Conservation (phyloP, 345 rosid genomes). For the Camelina hispida region DNA sequence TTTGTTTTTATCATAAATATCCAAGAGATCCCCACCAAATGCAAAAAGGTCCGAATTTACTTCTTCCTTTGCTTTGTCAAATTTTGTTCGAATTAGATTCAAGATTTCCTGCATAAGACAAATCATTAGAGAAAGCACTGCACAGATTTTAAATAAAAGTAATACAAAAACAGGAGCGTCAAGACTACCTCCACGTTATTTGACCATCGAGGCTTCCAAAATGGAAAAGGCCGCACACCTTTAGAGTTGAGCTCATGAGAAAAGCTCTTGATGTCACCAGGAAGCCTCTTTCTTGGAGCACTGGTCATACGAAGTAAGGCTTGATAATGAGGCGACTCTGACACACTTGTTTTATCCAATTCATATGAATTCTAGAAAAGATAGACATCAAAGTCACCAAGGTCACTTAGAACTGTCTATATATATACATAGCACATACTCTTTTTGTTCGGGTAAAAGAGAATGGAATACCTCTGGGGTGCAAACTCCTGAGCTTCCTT, state of each 20-base stretch:
- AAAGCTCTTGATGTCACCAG: slow-evolving; percentile 88
- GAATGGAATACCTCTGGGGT: slow-evolving; percentile 67
- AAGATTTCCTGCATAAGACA: slow-evolving; percentile 63
- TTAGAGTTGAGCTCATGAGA: slow-evolving; percentile 93
- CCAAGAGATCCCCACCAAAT: slow-evolving; percentile 78
- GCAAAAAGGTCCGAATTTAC: slow-evolving; percentile 84
- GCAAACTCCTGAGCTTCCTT: slow-evolving; percentile 62
- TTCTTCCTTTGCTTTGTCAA: slow-evolving; percentile 96
- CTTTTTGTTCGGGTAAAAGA: not conserved
- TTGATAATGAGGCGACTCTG: slow-evolving; percentile 92
- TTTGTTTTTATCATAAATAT: slow-evolving; percentile 68
- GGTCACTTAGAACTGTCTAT: not conserved
- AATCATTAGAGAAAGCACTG: slow-evolving; percentile 33
- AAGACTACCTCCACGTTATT: slow-evolving; percentile 71
- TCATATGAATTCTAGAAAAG: slow-evolving; percentile 54
- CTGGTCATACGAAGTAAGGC: slow-evolving; percentile 83
- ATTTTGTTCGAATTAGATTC: slow-evolving; percentile 72
- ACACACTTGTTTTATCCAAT: slow-evolving; percentile 68
- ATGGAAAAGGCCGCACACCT: slow-evolving; percentile 88
- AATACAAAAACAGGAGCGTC: slow-evolving; percentile 5
- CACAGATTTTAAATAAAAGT: slow-evolving; percentile 15
- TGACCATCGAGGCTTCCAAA: slow-evolving; percentile 77
- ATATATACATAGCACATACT: slow-evolving; percentile 1
- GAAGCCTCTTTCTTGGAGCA: slow-evolving; percentile 86
- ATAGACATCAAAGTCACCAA: slow-evolving; percentile 34